phyloP scores from a whole-genome alignment of 768 basidiomycete species.

The Pseudohyphozyma bogoriensis region DNA sequence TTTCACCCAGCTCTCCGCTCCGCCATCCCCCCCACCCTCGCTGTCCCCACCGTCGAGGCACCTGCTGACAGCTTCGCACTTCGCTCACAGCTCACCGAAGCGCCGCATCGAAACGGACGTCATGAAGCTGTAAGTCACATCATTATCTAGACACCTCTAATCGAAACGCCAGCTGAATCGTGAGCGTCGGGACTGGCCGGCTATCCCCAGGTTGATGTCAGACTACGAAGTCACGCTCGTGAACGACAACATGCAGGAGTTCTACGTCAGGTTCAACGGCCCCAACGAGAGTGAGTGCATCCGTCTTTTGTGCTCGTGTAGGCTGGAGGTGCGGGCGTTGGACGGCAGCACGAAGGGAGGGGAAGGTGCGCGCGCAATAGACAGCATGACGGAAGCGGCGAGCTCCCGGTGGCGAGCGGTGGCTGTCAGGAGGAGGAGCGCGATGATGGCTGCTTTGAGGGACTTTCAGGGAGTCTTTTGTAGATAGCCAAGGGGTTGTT shows the following conservation, averaged over 20 bases:
- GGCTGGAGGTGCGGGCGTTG: neutral
- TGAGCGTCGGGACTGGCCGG: neutral
- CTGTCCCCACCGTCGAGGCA: neutral
- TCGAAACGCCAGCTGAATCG: neutral
- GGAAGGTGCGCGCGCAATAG: no score
- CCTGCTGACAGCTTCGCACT: neutral
- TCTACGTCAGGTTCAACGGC: conserved; percentile 91
- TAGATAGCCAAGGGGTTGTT: no score
- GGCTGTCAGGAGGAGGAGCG: no score
- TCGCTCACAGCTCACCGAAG: conserved; percentile 63
- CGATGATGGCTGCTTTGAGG: no score
- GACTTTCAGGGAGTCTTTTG: no score
- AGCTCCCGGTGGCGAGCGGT: no score
- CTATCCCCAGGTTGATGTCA: conserved; percentile 72
- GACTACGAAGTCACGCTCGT: conserved; percentile 96
- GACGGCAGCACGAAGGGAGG: no score
- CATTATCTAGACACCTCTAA: neutral
- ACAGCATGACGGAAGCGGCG: no score
- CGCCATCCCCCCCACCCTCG: neutral
- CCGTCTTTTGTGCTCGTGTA: no score
- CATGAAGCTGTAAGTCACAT: conserved; percentile 77
- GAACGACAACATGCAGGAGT: conserved; percentile 98
- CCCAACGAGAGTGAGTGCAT: conserved; percentile 79
- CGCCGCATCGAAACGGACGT: conserved; percentile 98
- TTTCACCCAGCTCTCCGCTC: neutral